Conservation (phyloP, 2,329 filamentous ascomycete genomes). For the Fusarium sororula region DNA sequence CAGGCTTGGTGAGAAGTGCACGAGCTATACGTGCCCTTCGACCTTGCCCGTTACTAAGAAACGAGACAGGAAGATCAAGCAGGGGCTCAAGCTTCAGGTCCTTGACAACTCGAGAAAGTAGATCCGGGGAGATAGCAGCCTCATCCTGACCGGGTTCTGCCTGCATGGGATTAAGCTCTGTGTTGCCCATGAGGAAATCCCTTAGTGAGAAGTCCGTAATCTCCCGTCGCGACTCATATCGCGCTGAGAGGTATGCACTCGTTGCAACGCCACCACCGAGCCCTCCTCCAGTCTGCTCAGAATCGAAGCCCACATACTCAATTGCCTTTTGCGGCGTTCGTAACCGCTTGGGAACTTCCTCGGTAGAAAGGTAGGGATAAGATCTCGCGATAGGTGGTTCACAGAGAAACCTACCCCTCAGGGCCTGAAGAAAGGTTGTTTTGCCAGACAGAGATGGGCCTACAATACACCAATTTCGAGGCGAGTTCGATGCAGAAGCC, state of each 20-base stretch:
- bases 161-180: slow-evolving; percentile 77
- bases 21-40: slow-evolving; percentile 87
- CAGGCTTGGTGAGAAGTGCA: slow-evolving; percentile 79
- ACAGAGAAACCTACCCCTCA: slow-evolving; percentile 79
- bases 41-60: slow-evolving; percentile 93
- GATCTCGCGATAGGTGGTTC: slow-evolving; percentile 78
- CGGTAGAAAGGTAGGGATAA: slow-evolving; percentile 79
- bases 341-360: slow-evolving; percentile 64
- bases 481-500: slow-evolving; percentile 60
- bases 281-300: slow-evolving; percentile 66
- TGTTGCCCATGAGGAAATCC: slow-evolving; percentile 85
- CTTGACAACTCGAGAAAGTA: slow-evolving; percentile 70
- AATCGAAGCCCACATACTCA: slow-evolving; percentile 90
- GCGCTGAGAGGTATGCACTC: slow-evolving; percentile 86
- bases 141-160: slow-evolving; percentile 48
- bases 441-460: slow-evolving; percentile 82
- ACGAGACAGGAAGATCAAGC: slow-evolving; percentile 83
- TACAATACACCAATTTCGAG: slow-evolving; percentile 83
- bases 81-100: slow-evolving; percentile 76
- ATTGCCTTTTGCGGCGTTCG: slow-evolving; percentile 74
- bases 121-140: slow-evolving; percentile 58
- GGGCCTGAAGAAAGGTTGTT: slow-evolving; percentile 82
- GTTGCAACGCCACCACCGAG: slow-evolving; percentile 65
- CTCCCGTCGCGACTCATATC: slow-evolving; percentile 90
- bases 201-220: slow-evolving; percentile 85